Evolutionary conservation across 495 filamentous ascomycete genomes (phyloP).

Genomic region (Podospora fimiseda): DNA sequence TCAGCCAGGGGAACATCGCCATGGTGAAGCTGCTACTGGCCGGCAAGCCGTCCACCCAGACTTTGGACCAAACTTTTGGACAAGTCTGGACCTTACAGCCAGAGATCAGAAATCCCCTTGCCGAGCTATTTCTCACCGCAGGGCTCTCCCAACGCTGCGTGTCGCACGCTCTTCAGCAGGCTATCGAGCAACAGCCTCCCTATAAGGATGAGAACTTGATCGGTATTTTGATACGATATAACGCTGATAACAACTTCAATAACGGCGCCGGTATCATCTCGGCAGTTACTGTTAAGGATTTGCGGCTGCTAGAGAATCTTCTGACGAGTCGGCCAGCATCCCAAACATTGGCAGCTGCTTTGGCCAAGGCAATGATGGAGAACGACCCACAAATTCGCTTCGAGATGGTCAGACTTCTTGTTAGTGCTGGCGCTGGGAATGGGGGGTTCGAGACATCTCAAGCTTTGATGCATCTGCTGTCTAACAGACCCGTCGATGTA

Average conservation of each 20-base stretch:
- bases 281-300: constrained; percentile 33
- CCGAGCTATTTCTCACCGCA: constrained; percentile 34
- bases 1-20: constrained; percentile 27
- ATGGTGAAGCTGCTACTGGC: constrained; percentile 37
- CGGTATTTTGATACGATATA: constrained; percentile 36
- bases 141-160: constrained; percentile 31
- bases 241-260: constrained; percentile 41
- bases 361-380: constrained; percentile 33
- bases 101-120: constrained; percentile 32
- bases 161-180: constrained; percentile 35
- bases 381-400: constrained; percentile 25
- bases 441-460: constrained; percentile 29
- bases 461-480: constrained; percentile 29
- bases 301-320: constrained; percentile 29
- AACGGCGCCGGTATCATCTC: constrained; percentile 36
- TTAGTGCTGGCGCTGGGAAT: constrained; percentile 32
- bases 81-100: constrained; percentile 25
- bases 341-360: constrained; percentile 29
- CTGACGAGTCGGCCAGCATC: constrained; percentile 32
- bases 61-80: constrained; percentile 36
- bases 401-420: constrained; percentile 34
- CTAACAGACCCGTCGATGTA: constrained; percentile 30
- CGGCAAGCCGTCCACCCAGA: constrained; percentile 32
- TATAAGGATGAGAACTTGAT: constrained; percentile 38
- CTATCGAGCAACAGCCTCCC: constrained; percentile 37